Evolutionary conservation across 345 rosid genomes (phyloP).

Genomic region (Pelargonium nanum): DNA sequence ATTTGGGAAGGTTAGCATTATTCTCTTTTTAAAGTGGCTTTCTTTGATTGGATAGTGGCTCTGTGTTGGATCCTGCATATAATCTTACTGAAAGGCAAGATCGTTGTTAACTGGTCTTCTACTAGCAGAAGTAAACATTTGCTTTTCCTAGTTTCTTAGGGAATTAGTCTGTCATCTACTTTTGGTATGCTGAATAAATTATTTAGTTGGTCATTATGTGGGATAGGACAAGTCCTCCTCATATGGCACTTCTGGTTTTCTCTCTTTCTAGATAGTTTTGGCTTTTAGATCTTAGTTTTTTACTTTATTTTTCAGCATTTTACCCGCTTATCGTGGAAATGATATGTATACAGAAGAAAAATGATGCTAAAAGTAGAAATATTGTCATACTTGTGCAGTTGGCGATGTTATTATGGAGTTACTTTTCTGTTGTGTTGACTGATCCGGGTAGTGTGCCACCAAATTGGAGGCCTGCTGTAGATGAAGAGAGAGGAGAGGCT

Average conservation of each 20-base stretch:
- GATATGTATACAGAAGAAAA: neutral
- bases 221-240: neutral
- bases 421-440: constrained; percentile 86
- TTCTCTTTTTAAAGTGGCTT: neutral
- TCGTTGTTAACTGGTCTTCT: neutral
- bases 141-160: neutral
- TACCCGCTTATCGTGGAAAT: neutral
- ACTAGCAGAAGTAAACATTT: neutral
- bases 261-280: neutral
- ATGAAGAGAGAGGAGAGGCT: constrained; percentile 77
- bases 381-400: constrained; percentile 39
- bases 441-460: constrained; percentile 93
- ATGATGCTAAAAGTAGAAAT: constrained; percentile 9
- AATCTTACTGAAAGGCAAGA: neutral
- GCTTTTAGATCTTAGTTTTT: neutral
- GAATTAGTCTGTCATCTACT: neutral
- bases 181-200: neutral
- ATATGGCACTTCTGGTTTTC: neutral
- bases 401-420: constrained; percentile 91
- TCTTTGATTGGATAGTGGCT: neutral
- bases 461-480: constrained; percentile 66
- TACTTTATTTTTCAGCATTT: neutral
- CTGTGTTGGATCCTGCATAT: neutral
- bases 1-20: neutral
- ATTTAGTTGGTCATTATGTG: neutral